Evolutionary conservation across 495 filamentous ascomycete genomes (phyloP), one percentile per base, ranked within the genome.

Genomic region (Aspergillus sclerotiicarbonarius): DNA sequence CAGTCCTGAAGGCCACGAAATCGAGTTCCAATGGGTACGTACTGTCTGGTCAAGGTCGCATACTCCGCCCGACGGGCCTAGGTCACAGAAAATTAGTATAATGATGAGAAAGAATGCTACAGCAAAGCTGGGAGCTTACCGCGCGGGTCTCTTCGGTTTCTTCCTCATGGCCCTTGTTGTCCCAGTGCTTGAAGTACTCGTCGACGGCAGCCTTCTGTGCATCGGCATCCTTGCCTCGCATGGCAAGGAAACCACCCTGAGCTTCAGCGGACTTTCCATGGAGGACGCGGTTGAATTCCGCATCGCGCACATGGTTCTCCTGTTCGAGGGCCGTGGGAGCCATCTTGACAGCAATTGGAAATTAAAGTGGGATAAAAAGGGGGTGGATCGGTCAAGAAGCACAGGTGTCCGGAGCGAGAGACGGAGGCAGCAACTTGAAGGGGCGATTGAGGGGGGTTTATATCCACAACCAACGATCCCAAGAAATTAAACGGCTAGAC

Each of bases 101-200:
- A 50, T 35, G 30, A 45, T 25, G 10, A 43, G 35, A 55, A 31
- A 60, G 58, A 53, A n/a, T n/a, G 56, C 59, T 33, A 25, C 32
- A 31, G 30, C 51, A 9, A n/a, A 16, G 30, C n/a, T n/a, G n/a
- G 9, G 12, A 35, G 29, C 82, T 39, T 72, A 90, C 90, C 75
- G 90, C 89, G 64, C 94, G 86, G 59, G 81, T 87, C 55, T 84
- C 89, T 29, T 84, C 82, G 0, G 93, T 98, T 83, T 98, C 94
- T 21, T 82, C 80, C 43, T 80, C 84, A 39, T 77, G 90, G 55
- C 71, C 72, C 80, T 98, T 94, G 80, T 95, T 90, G 77, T 98
- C 94, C 89, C 93, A 98, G 75, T 96, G 96, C 86, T 97, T 98
- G 85, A 96, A 98, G 79, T 98, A 98, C 75, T 98, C 93, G 67